Conservation (phyloP, 208 protist genomes). For the Acanthamoeba pearcei region DNA sequence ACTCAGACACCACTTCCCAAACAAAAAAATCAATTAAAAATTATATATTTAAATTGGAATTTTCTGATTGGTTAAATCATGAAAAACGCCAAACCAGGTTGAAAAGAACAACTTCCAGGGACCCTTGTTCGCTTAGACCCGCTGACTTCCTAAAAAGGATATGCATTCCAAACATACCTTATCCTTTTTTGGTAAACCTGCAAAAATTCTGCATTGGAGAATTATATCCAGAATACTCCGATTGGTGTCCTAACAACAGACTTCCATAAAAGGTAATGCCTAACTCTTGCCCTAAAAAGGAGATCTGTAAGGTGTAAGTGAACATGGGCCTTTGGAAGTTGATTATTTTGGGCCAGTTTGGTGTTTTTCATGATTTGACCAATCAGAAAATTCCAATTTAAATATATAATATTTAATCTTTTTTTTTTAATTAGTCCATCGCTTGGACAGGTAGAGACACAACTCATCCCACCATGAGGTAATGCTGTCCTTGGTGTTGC, state of each 20-base stretch:
- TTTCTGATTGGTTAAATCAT: not conserved
- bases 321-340: not conserved
- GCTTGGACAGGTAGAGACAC: not conserved
- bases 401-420: not conserved
- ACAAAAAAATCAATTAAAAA: not conserved
- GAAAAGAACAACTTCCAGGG: not conserved
- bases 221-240: not conserved
- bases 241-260: not conserved
- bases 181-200: no score
- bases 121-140: no score
- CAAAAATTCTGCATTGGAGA: no score
- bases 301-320: no score
- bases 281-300: no score
- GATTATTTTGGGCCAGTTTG: not conserved
- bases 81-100: not conserved
- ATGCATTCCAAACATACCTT: no score
- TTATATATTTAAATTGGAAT: not conserved
- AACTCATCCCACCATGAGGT: not conserved
- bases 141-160: no score
- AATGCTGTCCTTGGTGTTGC: not conserved
- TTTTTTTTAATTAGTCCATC: constrained; percentile 5
- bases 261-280: no score
- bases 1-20: no score
- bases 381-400: constrained; percentile 10
- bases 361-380: not conserved